phyloP scores from a whole-genome alignment of 306 rosid species.

The Vachellia pachyceras region DNA sequence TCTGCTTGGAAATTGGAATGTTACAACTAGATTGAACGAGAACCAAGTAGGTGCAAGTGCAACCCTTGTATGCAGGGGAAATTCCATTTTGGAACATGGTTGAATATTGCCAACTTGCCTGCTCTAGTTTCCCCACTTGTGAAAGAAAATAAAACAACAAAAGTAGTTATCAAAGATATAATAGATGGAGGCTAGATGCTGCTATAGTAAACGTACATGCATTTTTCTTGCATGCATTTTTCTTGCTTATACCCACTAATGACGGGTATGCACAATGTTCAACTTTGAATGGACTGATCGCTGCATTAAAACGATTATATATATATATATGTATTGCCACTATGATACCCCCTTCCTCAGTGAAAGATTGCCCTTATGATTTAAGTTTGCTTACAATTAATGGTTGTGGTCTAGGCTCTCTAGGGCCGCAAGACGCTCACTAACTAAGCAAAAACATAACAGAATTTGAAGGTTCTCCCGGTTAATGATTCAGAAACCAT shows the following conservation, averaged over 20 bases:
- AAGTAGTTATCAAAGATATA: constrained; percentile 6
- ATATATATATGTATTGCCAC: too few relatives aligned
- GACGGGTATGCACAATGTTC: not conserved
- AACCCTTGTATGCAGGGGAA: constrained; percentile 12
- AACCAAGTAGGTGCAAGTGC: not conserved
- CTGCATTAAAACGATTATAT: not conserved
- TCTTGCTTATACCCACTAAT: not conserved
- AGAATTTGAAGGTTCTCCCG: not conserved
- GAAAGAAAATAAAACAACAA: not conserved
- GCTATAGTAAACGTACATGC: not conserved
- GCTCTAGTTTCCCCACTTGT: constrained; percentile 20
- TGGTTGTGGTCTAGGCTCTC: not conserved
- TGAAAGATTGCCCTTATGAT: constrained; percentile 15
- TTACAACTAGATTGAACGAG: constrained; percentile 12
- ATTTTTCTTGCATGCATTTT: not conserved
- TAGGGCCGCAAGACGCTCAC: not conserved
- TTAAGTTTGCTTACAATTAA: not conserved
- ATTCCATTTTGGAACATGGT: not conserved
- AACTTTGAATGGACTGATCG: constrained; percentile 20
- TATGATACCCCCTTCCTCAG: too few relatives aligned
- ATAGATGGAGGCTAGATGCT: not conserved
- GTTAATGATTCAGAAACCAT: not conserved
- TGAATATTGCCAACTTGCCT: constrained; percentile 6
- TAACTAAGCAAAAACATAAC: not conserved
- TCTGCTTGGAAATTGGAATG: constrained; percentile 13